These are phyloP conservation scores for Sesbania bispinosa DNA, from an alignment of 306 rosid genomes.

Conservation along the genomic window DNA sequence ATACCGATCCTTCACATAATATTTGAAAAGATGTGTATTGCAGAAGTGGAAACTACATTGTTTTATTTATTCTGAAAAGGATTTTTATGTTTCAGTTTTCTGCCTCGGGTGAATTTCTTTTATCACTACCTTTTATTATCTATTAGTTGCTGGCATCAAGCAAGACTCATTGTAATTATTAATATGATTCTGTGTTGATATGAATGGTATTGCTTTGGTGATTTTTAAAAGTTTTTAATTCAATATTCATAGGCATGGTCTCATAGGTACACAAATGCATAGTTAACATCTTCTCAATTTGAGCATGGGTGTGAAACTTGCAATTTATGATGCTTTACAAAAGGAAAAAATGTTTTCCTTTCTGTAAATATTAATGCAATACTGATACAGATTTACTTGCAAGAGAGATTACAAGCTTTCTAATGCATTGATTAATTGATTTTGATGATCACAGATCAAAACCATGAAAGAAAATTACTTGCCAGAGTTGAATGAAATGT, in stretches of 20 bases:
- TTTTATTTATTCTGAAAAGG: background rate
- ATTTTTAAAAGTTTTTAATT: conserved; percentile 11
- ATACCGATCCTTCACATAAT: background rate
- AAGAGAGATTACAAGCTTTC: conserved; percentile 13
- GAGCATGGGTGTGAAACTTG: conserved; percentile 13
- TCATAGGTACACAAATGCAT: background rate
- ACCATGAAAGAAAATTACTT: conserved; percentile 66
- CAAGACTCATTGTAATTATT: background rate
- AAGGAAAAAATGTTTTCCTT: background rate
- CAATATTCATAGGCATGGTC: background rate
- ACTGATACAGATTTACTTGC: background rate
- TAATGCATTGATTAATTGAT: conserved; percentile 4
- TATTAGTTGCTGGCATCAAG: conserved; percentile 2
- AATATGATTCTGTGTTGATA: background rate
- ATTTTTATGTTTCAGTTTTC: conserved; percentile 7
- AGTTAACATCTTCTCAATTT: background rate
- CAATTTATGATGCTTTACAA: conserved; percentile 16
- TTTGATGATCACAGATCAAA: conserved; percentile 58
- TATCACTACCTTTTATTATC: background rate
- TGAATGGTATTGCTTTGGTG: conserved; percentile 10
- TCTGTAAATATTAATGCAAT: background rate
- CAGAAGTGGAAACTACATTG: background rate
- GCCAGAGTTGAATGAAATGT: conserved; percentile 69
- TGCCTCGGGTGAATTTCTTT: background rate
- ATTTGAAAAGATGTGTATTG: background rate